phyloP scores from a whole-genome alignment of 768 basidiomycete genomes.

The Mycena crocata region DNA sequence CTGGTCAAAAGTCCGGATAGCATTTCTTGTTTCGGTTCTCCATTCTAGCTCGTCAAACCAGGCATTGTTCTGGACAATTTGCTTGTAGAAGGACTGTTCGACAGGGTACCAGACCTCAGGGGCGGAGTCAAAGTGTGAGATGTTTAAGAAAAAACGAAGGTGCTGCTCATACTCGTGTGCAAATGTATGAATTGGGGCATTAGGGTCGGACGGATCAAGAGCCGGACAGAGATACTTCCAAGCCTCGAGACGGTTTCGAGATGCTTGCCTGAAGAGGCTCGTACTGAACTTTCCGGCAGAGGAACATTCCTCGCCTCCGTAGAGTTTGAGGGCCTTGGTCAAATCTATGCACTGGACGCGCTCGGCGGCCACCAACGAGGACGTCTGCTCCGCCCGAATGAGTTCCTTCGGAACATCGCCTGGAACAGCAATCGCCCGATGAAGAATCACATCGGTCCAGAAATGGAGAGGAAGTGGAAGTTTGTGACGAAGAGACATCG shows the following conservation, averaged over 20 bases:
- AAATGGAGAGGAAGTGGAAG: slow-evolving; percentile 1
- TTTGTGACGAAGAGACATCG: neutral
- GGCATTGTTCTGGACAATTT: neutral
- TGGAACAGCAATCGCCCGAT: neutral
- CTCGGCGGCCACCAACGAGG: neutral
- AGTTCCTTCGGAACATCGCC: neutral
- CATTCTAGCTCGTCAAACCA: neutral
- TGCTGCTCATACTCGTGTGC: neutral
- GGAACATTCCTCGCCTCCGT: neutral
- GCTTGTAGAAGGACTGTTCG: neutral
- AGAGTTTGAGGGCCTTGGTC: neutral
- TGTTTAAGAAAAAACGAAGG: neutral
- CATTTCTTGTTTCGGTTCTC: neutral
- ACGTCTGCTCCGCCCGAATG: neutral
- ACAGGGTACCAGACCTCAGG: neutral
- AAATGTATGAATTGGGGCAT: neutral
- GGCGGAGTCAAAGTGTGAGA: neutral
- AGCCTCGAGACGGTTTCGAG: neutral
- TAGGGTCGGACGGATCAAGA: neutral
- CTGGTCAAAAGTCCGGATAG: neutral
- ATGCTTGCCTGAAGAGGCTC: neutral
- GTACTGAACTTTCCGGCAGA: neutral
- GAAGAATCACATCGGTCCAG: neutral
- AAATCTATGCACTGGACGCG: neutral
- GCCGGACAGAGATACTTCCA: neutral